These are phyloP conservation scores for Spiromastix sp. DNA, from an alignment of 2,329 filamentous ascomycete genomes.

Conservation along the genomic window DNA sequence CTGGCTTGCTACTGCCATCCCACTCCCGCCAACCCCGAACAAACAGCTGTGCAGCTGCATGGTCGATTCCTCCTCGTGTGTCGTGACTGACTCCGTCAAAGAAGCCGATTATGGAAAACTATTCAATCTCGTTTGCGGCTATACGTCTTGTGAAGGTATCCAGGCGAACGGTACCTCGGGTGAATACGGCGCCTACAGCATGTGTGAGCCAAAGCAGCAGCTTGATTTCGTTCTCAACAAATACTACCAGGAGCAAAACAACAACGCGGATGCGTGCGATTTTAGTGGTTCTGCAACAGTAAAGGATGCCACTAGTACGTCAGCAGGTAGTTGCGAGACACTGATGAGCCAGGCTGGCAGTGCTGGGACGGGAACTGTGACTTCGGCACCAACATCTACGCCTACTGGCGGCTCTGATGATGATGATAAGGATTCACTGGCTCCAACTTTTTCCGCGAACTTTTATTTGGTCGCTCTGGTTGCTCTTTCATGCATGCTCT, in stretches of 20 bases:
- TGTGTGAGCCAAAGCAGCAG: constrained; percentile 33
- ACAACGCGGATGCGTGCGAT: constrained; percentile 29
- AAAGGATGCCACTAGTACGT: constrained; percentile 22
- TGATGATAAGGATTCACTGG: no score
- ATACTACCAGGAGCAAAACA: constrained; percentile 32
- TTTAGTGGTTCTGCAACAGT: constrained; percentile 32
- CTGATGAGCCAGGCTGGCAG: constrained; percentile 32
- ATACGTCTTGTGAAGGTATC: constrained; percentile 30
- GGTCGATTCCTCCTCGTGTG: constrained; percentile 62
- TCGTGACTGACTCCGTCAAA: constrained; percentile 48
- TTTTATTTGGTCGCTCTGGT: no score
- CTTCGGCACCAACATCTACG: no score
- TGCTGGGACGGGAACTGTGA: constrained; percentile 29
- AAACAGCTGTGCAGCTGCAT: constrained; percentile 75
- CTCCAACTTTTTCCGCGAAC: no score
- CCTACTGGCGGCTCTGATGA: no score
- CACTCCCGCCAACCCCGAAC: constrained; percentile 81
- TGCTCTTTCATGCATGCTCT: no score
- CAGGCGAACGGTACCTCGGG: constrained; percentile 29
- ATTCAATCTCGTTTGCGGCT: constrained; percentile 45
- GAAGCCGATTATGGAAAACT: constrained; percentile 52
- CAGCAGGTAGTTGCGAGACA: constrained; percentile 26
- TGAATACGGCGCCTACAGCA: constrained; percentile 36
- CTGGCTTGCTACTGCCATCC: constrained; percentile 58
- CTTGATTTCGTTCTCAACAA: constrained; percentile 35